Base-by-base conservation (phyloP, 2,329 filamentous ascomycete genomes). In the Monosporascus sp. region DNA sequence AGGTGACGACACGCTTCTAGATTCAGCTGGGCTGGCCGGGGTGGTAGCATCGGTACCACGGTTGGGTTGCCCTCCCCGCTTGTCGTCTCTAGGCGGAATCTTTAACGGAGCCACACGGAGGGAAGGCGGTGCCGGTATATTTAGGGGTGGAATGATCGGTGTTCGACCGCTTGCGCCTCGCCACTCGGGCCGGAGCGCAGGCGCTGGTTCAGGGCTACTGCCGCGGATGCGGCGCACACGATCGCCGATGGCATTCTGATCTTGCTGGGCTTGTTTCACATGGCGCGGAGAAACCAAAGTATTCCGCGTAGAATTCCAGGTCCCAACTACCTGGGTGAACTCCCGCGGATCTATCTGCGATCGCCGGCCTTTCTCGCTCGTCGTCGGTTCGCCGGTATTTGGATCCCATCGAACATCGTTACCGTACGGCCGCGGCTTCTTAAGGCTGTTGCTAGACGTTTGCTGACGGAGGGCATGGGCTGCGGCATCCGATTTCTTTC, bases 101-200 rank as follows among this genome's bases (percentile, higher is more conserved):
- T 72, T 78, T 43, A 87, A 69, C n/a, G 84, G 81, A 53, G 79
- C 71, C 16, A 78, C 79, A 54, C 75, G 72, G 43, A 73, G 73
- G 37, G 82, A 81, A 64, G 90, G 86, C 63, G 31, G 31, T 34
- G 31, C 31, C 31, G 31, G 31, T 34, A 34, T 11, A 34, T 76
- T 79, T 38, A 90, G 79, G 3, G 87, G 84, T 45, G 79, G 78
- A 36, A 88, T 79, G 52, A 90, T 76, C 37, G 81, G 75, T 43
- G 79, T 78, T 59, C 88, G 82, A 27, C 88, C 88, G 66, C 85
- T 90, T 38, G 84, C 83, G 19, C 88, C 88, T 62, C 85, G 86
- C 88, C 88, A 91, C 53, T 84, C 77, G 5, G 84, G 83, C 22
- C 77, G 75, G n/a, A 62, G 54, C 19, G 60, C 54, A 7, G 59